Conservation (phyloP, 2,329 filamentous ascomycete species). For the Hypoxylon sp. region DNA sequence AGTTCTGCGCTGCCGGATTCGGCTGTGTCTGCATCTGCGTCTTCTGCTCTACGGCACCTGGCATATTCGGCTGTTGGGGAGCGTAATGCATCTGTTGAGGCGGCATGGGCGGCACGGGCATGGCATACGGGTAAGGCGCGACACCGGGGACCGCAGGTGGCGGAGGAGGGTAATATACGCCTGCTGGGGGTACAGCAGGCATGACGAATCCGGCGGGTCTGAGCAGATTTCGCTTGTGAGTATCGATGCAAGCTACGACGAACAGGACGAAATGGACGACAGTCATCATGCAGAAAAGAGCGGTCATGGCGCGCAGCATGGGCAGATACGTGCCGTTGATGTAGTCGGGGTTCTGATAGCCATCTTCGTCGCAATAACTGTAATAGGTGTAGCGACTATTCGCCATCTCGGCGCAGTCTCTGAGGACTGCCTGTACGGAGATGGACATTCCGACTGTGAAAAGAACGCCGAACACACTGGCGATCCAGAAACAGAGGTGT, state of each 20-base stretch:
- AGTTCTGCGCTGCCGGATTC: constrained; percentile 55
- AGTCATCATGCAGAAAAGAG: constrained; percentile 81
- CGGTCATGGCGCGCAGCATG: constrained; percentile 70
- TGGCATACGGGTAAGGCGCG: constrained; percentile 43
- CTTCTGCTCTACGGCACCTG: constrained; percentile 14
- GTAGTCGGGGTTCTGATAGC: constrained; percentile 18
- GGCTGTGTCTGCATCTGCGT: constrained; percentile 1
- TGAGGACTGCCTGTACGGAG: neutral
- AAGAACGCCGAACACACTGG: constrained; percentile 47
- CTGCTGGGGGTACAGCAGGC: constrained; percentile 24
- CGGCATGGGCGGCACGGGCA: constrained; percentile 44
- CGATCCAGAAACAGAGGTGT: constrained; percentile 52
- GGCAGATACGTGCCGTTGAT: constrained; percentile 43
- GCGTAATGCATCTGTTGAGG: constrained; percentile 35
- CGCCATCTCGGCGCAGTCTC: constrained; percentile 17
- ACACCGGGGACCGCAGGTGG: constrained; percentile 24
- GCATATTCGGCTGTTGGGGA: constrained; percentile 5
- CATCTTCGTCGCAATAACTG: constrained; percentile 43
- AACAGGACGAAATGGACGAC: constrained; percentile 89
- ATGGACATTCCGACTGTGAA: constrained; percentile 32
- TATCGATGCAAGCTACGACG: constrained; percentile 58
- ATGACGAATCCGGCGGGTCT: constrained; percentile 45
- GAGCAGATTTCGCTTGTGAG: constrained; percentile 50
- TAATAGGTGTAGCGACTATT: constrained; percentile 8
- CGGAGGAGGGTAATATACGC: constrained; percentile 44